phyloP scores from a whole-genome alignment of 768 basidiomycete genomes.

The Sistotremastrum niveocremeum region DNA sequence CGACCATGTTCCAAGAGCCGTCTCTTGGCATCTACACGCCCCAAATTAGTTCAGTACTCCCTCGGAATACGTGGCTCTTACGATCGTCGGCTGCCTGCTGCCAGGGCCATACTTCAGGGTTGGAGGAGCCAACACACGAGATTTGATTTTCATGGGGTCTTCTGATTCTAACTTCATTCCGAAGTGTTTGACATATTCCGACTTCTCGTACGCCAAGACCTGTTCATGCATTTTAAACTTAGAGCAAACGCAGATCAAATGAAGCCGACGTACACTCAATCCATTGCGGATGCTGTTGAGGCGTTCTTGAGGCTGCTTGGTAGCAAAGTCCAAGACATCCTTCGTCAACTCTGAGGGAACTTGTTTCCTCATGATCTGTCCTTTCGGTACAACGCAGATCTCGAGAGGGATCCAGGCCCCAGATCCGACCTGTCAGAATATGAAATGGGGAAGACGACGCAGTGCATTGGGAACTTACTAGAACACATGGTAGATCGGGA shows the following conservation, averaged over 20 bases:
- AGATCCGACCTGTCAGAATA: conserved; percentile 33
- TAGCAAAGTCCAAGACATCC: conserved; percentile 52
- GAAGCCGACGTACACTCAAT: conserved; percentile 26
- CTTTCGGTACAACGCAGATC: conserved; percentile 42
- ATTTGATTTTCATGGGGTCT: conserved; percentile 43
- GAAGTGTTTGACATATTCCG: conserved; percentile 61
- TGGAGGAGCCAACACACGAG: conserved; percentile 51
- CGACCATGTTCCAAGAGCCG: conserved; percentile 75
- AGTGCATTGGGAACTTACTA: conserved; percentile 28
- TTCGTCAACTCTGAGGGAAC: conserved; percentile 54
- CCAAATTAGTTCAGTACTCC: background rate
- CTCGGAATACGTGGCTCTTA: conserved; percentile 19
- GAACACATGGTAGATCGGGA: conserved; percentile 54
- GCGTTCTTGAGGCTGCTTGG: conserved; percentile 45
- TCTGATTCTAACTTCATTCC: conserved; percentile 46
- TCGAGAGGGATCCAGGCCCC: conserved; percentile 59
- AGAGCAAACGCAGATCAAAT: background rate
- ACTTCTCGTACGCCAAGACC: conserved; percentile 45
- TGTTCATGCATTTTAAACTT: conserved; percentile 5
- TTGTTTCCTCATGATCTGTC: conserved; percentile 63
- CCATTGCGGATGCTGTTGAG: conserved; percentile 42
- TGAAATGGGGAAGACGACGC: background rate
- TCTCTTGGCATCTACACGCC: conserved; percentile 38
- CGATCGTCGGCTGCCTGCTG: conserved; percentile 43
- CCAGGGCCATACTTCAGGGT: conserved; percentile 49